Base-by-base conservation (phyloP, 805 yeast genomes). In the Sugiyamaella mastotermitis region DNA sequence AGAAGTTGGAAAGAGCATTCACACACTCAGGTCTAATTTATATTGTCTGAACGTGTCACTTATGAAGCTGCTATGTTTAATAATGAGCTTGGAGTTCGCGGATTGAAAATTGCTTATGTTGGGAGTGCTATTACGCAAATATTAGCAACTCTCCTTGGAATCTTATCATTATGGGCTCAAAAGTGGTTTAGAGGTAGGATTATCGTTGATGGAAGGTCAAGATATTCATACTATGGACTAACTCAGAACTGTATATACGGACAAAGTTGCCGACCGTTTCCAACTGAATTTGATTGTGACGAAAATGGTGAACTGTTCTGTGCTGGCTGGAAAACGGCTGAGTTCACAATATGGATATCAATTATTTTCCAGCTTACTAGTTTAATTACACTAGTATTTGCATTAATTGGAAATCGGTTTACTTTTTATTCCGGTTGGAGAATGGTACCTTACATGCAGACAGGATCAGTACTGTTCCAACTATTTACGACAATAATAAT, bases 241-340 rank as follows among this genome's bases (percentile, higher is more conserved):
- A 31, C 35, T 9, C 32, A 36, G 19, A 25, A 23, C n/a, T 43
- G 51, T 33, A 19, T 35, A 8, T 22, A 35, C 25, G 33, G 32
- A n/a, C 34, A 38, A 10, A 34, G 15, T 17, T 43, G 48, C 29
- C 25, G 35, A 4, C 35, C 41, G 23, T 56, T 56, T 30, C 61
- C 61, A 6, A 36, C 41, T 14, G 24, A 29, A 25, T 25, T 13
- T 29, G 41, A 22, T 30, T 54, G 35, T 45, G 48, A 38, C 4
- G 25, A 14, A 17, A 17, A 16, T 32, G 56, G 42, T 18, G 38
- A 20, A 36, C 41, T 10, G 39, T 52, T 55, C 37, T 56, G 61
- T 35, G 57, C 52, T 3, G 41, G 40, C 7, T 57, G 62, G 62
- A 38, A 48, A 15, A 52, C 56, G 4, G 47, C 53, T 2, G 40